Base-by-base conservation (phyloP, 257 asterid species). In the Capsicum pubescens region DNA sequence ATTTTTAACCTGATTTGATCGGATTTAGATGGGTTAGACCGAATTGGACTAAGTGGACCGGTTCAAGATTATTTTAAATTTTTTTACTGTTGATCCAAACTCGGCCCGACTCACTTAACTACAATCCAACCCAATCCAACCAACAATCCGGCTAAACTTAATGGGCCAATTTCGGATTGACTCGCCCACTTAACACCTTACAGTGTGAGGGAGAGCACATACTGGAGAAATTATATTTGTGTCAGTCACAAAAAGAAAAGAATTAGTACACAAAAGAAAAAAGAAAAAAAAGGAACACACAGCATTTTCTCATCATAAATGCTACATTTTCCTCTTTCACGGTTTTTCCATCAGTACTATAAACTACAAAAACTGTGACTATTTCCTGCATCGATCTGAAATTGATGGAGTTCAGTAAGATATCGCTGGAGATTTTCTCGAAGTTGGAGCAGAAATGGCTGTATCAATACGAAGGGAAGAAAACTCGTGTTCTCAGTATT, bases 391-490 rank as follows among this genome's bases (percentile, higher is more conserved):
- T 44, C 48, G 48, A 44, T 44, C 48, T 44, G 48, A 44, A 32
- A 83, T 87, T 52, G 69, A 89, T 91, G 99, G 98, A 93, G 85
- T 84, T 92, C 86, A 92, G 97, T 90, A 91, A 92, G 63, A 86
- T 92, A 56, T 92, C 98, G 5, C 79, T 89, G 82, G 99, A 96
- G 89, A 96, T 96, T 81, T 96, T 96, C 91, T 88, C 97, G 36
- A 94, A 94, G 83, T 86, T 96, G 64, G 99, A 96, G 92, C 95
- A 94, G 91, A 92, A 96, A 64, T 96, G 99, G 99, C 80, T 96
- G 86, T 89, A 90, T 90, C 97, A 92, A 87, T 89, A 91, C 19
- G 94, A 93, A 55, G 97, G 93, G 7, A 94, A 91, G 85, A 94
- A 94, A 87, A 90, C 94, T 16, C 93, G 98, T 54, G 86, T 95